Evolutionary conservation across 305 asterid species (phyloP).

Genomic region (Lippia alba): DNA sequence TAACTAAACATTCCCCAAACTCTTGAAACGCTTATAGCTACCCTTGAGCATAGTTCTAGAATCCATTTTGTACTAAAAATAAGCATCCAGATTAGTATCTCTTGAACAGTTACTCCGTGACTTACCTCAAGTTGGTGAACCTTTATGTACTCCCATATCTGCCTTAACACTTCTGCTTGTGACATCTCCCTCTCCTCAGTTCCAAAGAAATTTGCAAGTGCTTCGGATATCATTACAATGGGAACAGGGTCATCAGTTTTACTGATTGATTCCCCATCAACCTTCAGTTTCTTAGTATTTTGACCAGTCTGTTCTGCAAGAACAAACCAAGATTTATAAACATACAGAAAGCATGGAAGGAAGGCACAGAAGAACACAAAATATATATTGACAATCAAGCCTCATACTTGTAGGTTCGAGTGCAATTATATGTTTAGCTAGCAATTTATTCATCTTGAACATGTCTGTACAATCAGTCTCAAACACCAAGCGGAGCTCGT

Average conservation of each 20-base stretch:
- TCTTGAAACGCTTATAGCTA: neutral
- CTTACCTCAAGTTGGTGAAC: slow-evolving; percentile 79
- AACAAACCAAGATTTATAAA: slow-evolving; percentile 23
- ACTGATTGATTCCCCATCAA: slow-evolving; percentile 64
- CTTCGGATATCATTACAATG: slow-evolving; percentile 71
- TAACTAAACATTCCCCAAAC: neutral
- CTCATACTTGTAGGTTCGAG: slow-evolving; percentile 81
- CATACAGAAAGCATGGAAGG: slow-evolving; percentile 20
- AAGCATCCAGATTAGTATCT: neutral
- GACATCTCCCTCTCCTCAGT: slow-evolving; percentile 76
- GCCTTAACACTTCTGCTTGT: slow-evolving; percentile 67
- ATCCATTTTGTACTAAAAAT: neutral
- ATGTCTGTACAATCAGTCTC: slow-evolving; percentile 81
- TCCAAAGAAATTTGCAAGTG: slow-evolving; percentile 70
- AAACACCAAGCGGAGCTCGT: slow-evolving; percentile 73
- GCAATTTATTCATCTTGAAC: slow-evolving; percentile 87
- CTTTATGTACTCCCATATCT: slow-evolving; percentile 79
- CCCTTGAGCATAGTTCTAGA: neutral
- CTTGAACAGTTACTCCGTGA: slow-evolving; percentile 15
- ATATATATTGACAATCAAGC: slow-evolving; percentile 1
- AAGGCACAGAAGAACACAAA: slow-evolving; percentile 23
- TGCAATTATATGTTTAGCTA: slow-evolving; percentile 72
- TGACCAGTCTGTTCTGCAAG: slow-evolving; percentile 59
- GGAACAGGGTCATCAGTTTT: slow-evolving; percentile 59
- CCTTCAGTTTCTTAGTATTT: slow-evolving; percentile 57